phyloP scores from a whole-genome alignment of 805 yeast species.

The Wickerhamomyces ciferrii region DNA sequence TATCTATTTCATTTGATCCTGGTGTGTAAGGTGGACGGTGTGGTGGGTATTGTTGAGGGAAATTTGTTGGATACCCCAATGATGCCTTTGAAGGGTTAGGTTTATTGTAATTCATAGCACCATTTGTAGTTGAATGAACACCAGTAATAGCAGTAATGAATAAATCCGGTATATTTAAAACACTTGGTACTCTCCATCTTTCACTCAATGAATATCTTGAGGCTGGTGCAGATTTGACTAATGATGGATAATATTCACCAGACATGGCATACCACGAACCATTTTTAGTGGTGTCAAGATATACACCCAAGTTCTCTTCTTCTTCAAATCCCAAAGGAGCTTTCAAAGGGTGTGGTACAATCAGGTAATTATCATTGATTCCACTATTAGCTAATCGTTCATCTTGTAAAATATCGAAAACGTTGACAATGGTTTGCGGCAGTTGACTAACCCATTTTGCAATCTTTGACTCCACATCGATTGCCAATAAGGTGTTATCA shows the following conservation, averaged over 20 bases:
- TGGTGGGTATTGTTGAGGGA: conserved; percentile 13
- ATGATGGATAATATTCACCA: conserved; percentile 67
- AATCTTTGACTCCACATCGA: conserved; percentile 60
- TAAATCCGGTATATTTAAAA: conserved; percentile 31
- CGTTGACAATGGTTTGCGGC: conserved; percentile 67
- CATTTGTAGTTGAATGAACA: conserved; percentile 33
- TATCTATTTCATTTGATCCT: conserved; percentile 8
- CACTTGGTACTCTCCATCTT: conserved; percentile 35
- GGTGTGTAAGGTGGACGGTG: conserved; percentile 6
- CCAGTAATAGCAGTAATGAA: conserved; percentile 42
- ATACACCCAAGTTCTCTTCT: conserved; percentile 41
- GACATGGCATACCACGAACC: conserved; percentile 88
- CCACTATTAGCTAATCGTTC: conserved; percentile 8
- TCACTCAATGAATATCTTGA: conserved; percentile 49
- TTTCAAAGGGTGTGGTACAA: conserved; percentile 65
- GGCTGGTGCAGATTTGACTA: conserved; percentile 74
- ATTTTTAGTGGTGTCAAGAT: conserved; percentile 55
- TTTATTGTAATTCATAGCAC: not conserved
- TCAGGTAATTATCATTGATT: conserved; percentile 30
- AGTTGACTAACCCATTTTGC: conserved; percentile 77
- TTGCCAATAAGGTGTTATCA: conserved; percentile 73
- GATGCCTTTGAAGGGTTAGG: conserved; percentile 8
- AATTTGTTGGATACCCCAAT: conserved; percentile 16
- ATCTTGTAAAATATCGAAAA: conserved; percentile 64
- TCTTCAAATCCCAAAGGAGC: conserved; percentile 19